Evolutionary conservation across 768 basidiomycete genomes (phyloP).

Genomic region (Xerocomellus intermedius): DNA sequence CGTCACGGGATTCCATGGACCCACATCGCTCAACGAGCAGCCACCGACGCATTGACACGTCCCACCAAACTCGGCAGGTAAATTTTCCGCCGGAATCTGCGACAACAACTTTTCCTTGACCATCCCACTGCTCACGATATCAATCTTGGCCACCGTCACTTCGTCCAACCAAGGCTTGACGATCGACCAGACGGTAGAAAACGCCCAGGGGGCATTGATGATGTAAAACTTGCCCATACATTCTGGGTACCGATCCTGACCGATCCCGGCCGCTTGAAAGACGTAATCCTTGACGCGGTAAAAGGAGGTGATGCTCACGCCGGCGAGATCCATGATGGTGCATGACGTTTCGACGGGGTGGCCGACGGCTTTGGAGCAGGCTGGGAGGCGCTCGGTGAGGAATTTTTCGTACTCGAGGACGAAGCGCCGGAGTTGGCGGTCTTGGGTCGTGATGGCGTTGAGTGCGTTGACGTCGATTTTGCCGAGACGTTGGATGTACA

Average conservation of each 20-base stretch:
- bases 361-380: conserved; percentile 66
- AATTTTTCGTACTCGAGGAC: conserved; percentile 94
- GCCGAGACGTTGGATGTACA: conserved; percentile 94
- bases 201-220: conserved; percentile 95
- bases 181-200: conserved; percentile 82
- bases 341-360: conserved; percentile 95
- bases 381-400: conserved; percentile 75
- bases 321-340: conserved; percentile 91
- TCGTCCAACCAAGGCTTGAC: conserved; percentile 94
- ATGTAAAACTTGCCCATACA: conserved; percentile 99
- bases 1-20: conserved; percentile 73
- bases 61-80: conserved; percentile 87
- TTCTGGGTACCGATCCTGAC: conserved; percentile 91
- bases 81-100: conserved; percentile 81
- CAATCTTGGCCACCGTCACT: conserved; percentile 93
- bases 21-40: conserved; percentile 85
- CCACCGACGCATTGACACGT: conserved; percentile 72
- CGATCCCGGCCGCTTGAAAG: conserved; percentile 66
- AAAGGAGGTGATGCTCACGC: conserved; percentile 71
- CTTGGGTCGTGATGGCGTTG: conserved; percentile 77
- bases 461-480: conserved; percentile 84
- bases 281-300: conserved; percentile 94
- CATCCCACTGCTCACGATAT: conserved; percentile 65
- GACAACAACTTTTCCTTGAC: conserved; percentile 75
- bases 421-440: conserved; percentile 85